A percentile compares a stretch with the other conserved stretches of the same genome.
Evolutionary conservation across 306 rosid genomes (phyloP).

Genomic region (Dryas drummondii): DNA sequence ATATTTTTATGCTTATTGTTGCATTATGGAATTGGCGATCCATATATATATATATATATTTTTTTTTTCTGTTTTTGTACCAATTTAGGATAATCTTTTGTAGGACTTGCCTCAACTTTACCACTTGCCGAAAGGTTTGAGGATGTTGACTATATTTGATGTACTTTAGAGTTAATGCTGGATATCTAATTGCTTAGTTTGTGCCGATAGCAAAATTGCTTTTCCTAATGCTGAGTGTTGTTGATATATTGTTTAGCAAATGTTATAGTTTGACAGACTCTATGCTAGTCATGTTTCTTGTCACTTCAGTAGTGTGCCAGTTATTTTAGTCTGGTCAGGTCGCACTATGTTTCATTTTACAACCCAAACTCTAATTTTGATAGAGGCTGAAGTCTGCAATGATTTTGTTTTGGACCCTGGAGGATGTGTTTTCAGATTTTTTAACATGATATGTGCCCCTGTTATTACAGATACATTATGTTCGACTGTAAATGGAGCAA

Average conservation of each 20-base stretch:
- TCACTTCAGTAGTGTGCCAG: not conserved
- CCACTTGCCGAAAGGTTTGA: not conserved
- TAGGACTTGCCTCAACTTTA: not conserved
- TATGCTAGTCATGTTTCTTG: not conserved
- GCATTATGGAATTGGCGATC: not conserved
- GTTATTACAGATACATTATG: slow-evolving; percentile 5
- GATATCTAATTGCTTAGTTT: not conserved
- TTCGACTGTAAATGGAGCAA: not conserved
- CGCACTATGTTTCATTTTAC: not conserved
- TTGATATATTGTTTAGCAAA: not conserved
- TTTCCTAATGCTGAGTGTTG: not conserved
- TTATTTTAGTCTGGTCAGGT: not conserved
- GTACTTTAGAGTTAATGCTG: not conserved
- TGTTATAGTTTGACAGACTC: not conserved
- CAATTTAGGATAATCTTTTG: not conserved
- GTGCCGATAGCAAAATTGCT: not conserved
- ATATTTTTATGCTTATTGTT: not conserved
- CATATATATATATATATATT: not conserved
- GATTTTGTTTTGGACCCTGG: not conserved
- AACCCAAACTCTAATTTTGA: not conserved
- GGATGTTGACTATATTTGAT: not conserved
- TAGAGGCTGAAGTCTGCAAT: not conserved
- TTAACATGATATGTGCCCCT: not conserved
- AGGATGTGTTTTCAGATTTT: not conserved
- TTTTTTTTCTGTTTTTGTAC: too few species aligned